Base-by-base conservation (phyloP, 2,329 filamentous ascomycete species). In the Pseudocercospora macadamiae region DNA sequence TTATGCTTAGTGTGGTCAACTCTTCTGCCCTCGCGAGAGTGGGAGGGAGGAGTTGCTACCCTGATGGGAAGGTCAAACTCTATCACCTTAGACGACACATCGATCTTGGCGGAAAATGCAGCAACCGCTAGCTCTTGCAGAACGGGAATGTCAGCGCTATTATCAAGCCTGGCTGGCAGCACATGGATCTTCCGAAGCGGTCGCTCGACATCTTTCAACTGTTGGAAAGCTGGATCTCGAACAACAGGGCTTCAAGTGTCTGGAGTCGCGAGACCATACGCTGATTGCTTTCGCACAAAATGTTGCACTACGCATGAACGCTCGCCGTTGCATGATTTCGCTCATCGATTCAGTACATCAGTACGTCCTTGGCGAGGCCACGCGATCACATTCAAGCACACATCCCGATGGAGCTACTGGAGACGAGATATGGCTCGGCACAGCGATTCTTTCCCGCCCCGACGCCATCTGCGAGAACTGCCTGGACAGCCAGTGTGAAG, bases 301-400 rank as follows among this genome's bases (percentile, higher is more conserved):
- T 5, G 71, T 71, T 2, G 70, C 74, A 51, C 70, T 74, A 57
- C 70, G 75, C 7, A 65, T 78, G 6, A 62, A 73, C 28, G 68
- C 70, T 2, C 67, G 71, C 21, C 69, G 75, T 8, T 70, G 68
- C 21, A 70, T 77, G 64, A 67, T 78, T 53, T 79, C 75, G 59
- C 71, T 83, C 10, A 78, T 83, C 54, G 80, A 82, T 62, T 73
- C 75, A 18, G 73, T 79, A 6, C 74, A 71, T 19, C 79, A 82
- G 62, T 82, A 79, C 57, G 77, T 82, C 26, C 68, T 83, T 14
- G 79, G 79, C n/a, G 81, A 83, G 65, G 76, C 79, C 14, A 80
- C 79, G 2, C 74, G 73, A 56, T 75, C 74, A 0, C 64, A 45
- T 7, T 71, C 73, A 36, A 54, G 25, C 64, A 79, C 16, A 69